These are phyloP conservation scores for Margaritispora aquatica DNA, from an alignment of 495 filamentous ascomycete genomes.

Conservation along the genomic window DNA sequence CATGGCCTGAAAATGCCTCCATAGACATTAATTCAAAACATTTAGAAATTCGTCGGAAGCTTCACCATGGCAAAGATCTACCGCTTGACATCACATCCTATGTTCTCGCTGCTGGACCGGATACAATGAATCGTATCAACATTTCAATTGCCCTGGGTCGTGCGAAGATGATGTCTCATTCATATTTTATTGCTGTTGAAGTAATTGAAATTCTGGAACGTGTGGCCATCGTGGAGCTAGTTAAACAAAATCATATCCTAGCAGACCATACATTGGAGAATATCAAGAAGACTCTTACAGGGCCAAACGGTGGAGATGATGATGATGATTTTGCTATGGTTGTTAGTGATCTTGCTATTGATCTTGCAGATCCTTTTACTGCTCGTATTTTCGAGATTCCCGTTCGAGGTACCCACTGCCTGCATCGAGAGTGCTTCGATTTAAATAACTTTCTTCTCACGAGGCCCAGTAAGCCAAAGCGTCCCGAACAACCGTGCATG, in stretches of 20 bases:
- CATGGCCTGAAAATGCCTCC: constrained; percentile 61
- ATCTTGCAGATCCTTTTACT: constrained; percentile 71
- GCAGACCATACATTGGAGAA: constrained; percentile 32
- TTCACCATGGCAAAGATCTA: constrained; percentile 67
- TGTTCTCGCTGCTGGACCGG: constrained; percentile 25
- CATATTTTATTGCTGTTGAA: constrained; percentile 58
- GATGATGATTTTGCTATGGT: constrained; percentile 67
- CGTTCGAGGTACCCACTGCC: constrained; percentile 52
- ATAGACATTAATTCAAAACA: constrained; percentile 56
- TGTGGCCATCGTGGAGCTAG: constrained; percentile 37
- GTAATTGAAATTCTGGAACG: constrained; percentile 48
- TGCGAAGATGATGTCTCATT: constrained; percentile 28
- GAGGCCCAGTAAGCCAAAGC: constrained; percentile 38
- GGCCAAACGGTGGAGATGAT: constrained; percentile 21
- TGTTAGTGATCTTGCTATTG: constrained; percentile 57
- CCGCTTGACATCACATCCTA: constrained; percentile 63
- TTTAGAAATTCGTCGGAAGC: constrained; percentile 55
- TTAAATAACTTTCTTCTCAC: constrained; percentile 72
- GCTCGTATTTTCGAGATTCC: constrained; percentile 62
- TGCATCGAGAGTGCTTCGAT: constrained; percentile 84
- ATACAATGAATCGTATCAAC: constrained; percentile 53
- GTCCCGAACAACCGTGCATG: constrained; percentile 43
- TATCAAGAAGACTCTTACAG: constrained; percentile 44
- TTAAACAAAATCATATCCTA: constrained; percentile 31
- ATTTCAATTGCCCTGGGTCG: constrained; percentile 41